Percentiles rank a stretch among this genome's conserved stretches.
Conservation (phyloP, 2,329 filamentous ascomycete genomes). For the Arthrobotrys iridis region DNA sequence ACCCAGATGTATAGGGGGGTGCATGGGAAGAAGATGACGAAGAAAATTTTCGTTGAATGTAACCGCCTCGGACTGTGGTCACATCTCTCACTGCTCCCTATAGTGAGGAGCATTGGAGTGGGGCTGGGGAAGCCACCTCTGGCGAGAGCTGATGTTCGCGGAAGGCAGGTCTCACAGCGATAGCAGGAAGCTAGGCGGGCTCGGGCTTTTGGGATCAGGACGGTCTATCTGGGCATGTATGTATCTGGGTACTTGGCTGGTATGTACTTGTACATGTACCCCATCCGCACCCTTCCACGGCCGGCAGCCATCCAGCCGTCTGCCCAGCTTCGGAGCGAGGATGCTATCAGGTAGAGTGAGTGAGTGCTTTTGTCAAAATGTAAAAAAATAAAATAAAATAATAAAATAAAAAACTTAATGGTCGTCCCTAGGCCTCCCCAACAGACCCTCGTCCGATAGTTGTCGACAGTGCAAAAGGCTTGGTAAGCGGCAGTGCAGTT, state of each 20-base stretch:
- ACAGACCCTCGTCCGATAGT: constrained; percentile 26
- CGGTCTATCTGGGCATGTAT: not conserved
- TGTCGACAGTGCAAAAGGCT: no score
- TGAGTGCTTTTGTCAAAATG: no score
- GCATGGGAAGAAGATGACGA: constrained; percentile 4
- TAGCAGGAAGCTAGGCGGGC: not conserved
- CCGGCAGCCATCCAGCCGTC: constrained; percentile 2
- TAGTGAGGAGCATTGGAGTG: constrained; percentile 18
- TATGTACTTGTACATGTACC: constrained; percentile 1
- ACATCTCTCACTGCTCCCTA: constrained; percentile 13
- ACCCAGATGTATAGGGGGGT: constrained; percentile 15
- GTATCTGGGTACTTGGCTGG: constrained; percentile 4
- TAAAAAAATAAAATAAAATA: not conserved
- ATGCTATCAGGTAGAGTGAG: no score
- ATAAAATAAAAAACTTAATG: constrained; percentile 17
- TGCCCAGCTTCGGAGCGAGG: no score
- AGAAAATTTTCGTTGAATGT: constrained; percentile 37
- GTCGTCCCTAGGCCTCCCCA: not conserved
- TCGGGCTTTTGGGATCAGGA: constrained; percentile 4
- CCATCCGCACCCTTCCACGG: constrained; percentile 19
- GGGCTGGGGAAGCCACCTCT: constrained; percentile 23
- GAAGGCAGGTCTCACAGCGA: constrained; percentile 47
- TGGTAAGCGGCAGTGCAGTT: not conserved
- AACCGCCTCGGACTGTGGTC: constrained; percentile 41
- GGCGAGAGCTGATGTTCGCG: constrained; percentile 41